Evolutionary conservation across 768 basidiomycete genomes (phyloP).

Genomic region (Termitomyces heimii): DNA sequence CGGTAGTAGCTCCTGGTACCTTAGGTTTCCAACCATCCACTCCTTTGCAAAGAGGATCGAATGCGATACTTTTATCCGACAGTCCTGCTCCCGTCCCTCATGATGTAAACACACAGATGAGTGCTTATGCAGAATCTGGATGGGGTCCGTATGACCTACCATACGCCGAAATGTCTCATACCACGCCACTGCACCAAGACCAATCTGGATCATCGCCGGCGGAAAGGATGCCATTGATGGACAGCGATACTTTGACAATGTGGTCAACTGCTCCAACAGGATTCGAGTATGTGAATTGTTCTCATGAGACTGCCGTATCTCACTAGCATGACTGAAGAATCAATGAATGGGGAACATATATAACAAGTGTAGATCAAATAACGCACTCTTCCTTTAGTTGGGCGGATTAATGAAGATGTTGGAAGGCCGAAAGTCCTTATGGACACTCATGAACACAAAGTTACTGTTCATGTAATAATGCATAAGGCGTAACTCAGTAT

Average conservation of each 20-base stretch:
- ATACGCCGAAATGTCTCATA: not conserved
- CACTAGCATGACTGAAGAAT: slow-evolving; percentile 18
- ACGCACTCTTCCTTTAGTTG: slow-evolving; percentile 14
- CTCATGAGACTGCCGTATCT: not conserved
- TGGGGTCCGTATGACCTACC: slow-evolving; percentile 1
- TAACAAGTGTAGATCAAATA: slow-evolving; percentile 30
- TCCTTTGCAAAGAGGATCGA: not conserved
- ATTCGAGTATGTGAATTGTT: slow-evolving; percentile 44
- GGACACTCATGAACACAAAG: not conserved
- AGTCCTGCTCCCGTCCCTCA: not conserved
- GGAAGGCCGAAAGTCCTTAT: not conserved
- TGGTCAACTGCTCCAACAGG: slow-evolving; percentile 57
- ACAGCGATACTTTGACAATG: slow-evolving; percentile 50
- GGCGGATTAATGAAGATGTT: not conserved
- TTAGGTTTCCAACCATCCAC: not conserved
- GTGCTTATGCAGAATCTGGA: not conserved
- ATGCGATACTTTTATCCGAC: not conserved
- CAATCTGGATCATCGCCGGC: not conserved
- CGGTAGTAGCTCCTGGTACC: not conserved
- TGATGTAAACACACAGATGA: not conserved
- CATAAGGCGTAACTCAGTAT: too few species aligned
- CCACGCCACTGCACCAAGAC: not conserved
- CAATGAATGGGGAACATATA: slow-evolving; percentile 37
- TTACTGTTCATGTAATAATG: not conserved
- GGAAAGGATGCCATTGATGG: slow-evolving; percentile 25